Percentiles rank a stretch among this genome's conserved stretches.
These are phyloP conservation scores for Hura crepitans DNA, from an alignment of 441 rosid species.

Conservation along the genomic window DNA sequence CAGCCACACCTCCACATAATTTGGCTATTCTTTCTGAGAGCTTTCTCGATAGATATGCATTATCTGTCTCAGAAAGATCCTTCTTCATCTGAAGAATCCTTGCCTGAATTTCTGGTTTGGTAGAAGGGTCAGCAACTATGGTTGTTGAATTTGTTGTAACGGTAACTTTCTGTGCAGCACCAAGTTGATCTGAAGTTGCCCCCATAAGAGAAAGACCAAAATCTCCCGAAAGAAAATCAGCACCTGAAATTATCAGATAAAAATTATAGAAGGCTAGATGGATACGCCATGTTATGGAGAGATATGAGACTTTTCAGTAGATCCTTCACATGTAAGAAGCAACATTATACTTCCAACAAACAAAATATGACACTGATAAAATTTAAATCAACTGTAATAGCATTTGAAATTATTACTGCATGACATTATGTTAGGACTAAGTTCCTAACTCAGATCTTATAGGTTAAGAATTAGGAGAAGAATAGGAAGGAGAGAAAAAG, in stretches of 20 bases:
- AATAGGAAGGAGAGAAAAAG: no score
- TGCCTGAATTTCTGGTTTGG: conserved; percentile 82
- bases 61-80: conserved; percentile 74
- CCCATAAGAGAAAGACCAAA: conserved; percentile 48
- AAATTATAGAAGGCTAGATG: conserved; percentile 6
- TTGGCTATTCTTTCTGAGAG: conserved; percentile 82
- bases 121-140: conserved; percentile 72
- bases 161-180: conserved; percentile 61
- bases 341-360: not conserved
- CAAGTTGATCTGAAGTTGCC: conserved; percentile 82
- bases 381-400: not conserved
- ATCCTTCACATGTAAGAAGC: not conserved
- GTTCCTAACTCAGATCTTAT: no score
- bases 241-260: conserved; percentile 41
- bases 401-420: not conserved
- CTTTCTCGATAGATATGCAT: conserved; percentile 49
- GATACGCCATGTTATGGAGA: not conserved
- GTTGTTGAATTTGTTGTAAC: conserved; percentile 69
- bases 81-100: conserved; percentile 80
- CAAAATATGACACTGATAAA: not conserved
- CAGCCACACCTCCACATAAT: conserved; percentile 74
- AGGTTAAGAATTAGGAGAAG: no score
- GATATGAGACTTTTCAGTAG: not conserved
- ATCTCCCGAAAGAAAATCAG: conserved; percentile 74
- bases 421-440: not conserved